These are phyloP conservation scores for Magnaporthiopsis incrustans DNA, from an alignment of 2,329 filamentous ascomycete species.

Conservation along the genomic window DNA sequence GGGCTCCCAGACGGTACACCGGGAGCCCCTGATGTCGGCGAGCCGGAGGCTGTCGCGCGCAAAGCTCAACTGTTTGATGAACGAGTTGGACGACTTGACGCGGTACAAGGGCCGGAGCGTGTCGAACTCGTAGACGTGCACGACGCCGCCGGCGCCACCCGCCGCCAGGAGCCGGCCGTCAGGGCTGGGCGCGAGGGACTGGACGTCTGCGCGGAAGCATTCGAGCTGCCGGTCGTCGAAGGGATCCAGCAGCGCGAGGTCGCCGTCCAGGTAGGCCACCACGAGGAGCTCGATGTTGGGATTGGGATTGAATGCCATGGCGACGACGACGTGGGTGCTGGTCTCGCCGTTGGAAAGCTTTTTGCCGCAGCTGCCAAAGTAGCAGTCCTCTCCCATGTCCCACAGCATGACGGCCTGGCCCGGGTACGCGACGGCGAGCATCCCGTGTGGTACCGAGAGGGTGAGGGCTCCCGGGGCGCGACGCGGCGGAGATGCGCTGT, in stretches of 20 bases:
- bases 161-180: slow-evolving; percentile 23
- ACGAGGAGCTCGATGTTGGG: slow-evolving; percentile 21
- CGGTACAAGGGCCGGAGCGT: slow-evolving; percentile 22
- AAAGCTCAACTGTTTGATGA: slow-evolving; percentile 25
- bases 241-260: slow-evolving; percentile 24
- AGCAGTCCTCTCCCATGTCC: slow-evolving; percentile 24
- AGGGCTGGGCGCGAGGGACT: slow-evolving; percentile 22
- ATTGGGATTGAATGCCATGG: slow-evolving; percentile 27
- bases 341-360: slow-evolving; percentile 22
- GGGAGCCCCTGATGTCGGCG: slow-evolving; percentile 24
- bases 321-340: slow-evolving; percentile 19
- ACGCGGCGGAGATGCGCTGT: slow-evolving; percentile 9
- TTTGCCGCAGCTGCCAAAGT: slow-evolving; percentile 26
- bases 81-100: slow-evolving; percentile 17
- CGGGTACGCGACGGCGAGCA: slow-evolving; percentile 25
- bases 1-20: slow-evolving; percentile 30
- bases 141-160: slow-evolving; percentile 16
- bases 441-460: slow-evolving; percentile 20
- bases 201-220: slow-evolving; percentile 20
- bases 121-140: slow-evolving; percentile 21
- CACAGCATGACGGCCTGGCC: slow-evolving; percentile 24
- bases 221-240: slow-evolving; percentile 17
- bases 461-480: slow-evolving; percentile 17
- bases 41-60: slow-evolving; percentile 23
- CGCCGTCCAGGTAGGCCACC: slow-evolving; percentile 23